Evolutionary conservation across 2,329 filamentous ascomycete species (phyloP), one percentile per base, ranked within the genome.

Genomic region (Tolypocladium sp.): DNA sequence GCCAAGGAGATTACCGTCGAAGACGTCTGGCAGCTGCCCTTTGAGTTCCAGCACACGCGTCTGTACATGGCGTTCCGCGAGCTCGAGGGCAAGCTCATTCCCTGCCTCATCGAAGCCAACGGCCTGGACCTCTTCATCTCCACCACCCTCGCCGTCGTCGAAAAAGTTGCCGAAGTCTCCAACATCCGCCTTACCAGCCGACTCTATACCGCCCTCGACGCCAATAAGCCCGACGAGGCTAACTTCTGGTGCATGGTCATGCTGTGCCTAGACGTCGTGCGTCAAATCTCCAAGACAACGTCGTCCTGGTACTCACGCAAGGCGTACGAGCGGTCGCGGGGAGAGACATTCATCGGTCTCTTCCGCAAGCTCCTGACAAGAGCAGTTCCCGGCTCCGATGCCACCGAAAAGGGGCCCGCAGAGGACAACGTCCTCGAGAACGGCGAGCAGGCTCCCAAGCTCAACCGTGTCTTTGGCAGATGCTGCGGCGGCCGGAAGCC

Each of bases 1-100:
- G 76, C 77, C 37, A 79, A 85, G 46, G 87, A 91, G 64, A 76
- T 96, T 10, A 76, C 91, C 41, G 86, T 92, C 44, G 82, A 87
- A 42, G 91, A 96, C 68, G 88, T 96, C 2, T 96, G 92, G 92
- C 77, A 82, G 44, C 75, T 96, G 0, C 85, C 86, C 0, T 89
- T 86, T 64, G 88, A 94, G 57, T 96, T 93, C 62, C 91, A 96
- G 66, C 92, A 96, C 69, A 80, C 77, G 40, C 79, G 85, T 2
- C 79, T 96, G 0, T 90, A 95, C 69, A 79, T 85, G 51, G 81
- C 84, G 4, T 96, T 96, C 66, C 82, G 88, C 51, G 83, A 86
- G 54, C 78, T 96, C 12, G 76, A 78, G 51, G 92, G 92, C 0
- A 88, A 87, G 0, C 86, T 96, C 1, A 79, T 93, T 2, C 76